These are phyloP conservation scores for Elaphomyces granulatus DNA, from an alignment of 495 filamentous ascomycete species.

Conservation along the genomic window DNA sequence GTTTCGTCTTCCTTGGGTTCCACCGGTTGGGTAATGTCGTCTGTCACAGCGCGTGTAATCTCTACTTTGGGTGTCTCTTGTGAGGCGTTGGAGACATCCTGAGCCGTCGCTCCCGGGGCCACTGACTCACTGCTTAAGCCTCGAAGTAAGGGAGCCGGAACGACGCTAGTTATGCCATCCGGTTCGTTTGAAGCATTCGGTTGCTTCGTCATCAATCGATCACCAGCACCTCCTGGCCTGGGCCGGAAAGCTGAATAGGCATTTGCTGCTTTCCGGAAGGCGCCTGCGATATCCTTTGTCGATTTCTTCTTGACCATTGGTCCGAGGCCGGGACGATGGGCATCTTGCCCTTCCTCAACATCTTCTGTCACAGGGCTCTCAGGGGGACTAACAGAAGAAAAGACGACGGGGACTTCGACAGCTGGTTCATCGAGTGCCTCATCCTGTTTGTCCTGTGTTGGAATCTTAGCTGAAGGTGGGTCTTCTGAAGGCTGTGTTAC, in stretches of 20 bases:
- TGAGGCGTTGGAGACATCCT: constrained; percentile 4
- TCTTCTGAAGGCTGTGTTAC: not conserved
- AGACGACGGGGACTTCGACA: not conserved
- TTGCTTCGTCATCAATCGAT: constrained; percentile 46
- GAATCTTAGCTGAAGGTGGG: not conserved
- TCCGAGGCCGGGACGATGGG: constrained; percentile 62
- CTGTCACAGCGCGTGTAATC: constrained; percentile 20
- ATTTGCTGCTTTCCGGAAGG: constrained; percentile 72
- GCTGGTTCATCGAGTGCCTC: constrained; percentile 6
- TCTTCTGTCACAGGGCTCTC: constrained; percentile 11
- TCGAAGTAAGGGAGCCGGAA: constrained; percentile 54
- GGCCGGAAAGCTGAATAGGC: constrained; percentile 77
- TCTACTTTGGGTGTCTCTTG: constrained; percentile 27
- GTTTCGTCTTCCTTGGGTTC: constrained; percentile 14
- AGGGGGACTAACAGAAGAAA: constrained; percentile 8
- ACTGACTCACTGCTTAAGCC: constrained; percentile 18
- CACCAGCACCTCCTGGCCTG: constrained; percentile 64
- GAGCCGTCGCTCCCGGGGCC: constrained; percentile 5
- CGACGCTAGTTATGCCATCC: constrained; percentile 77
- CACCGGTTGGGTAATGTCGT: constrained; percentile 18
- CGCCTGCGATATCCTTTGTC: constrained; percentile 52
- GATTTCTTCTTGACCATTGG: constrained; percentile 82
- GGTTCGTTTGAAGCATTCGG: constrained; percentile 45
- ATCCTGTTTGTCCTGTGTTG: constrained; percentile 4
- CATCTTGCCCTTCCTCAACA: constrained; percentile 34